Percentiles rank a stretch among this genome's conserved stretches.
These are phyloP conservation scores for Aspergillus phoenicis DNA, from an alignment of 2,329 filamentous ascomycete species.

Conservation along the genomic window DNA sequence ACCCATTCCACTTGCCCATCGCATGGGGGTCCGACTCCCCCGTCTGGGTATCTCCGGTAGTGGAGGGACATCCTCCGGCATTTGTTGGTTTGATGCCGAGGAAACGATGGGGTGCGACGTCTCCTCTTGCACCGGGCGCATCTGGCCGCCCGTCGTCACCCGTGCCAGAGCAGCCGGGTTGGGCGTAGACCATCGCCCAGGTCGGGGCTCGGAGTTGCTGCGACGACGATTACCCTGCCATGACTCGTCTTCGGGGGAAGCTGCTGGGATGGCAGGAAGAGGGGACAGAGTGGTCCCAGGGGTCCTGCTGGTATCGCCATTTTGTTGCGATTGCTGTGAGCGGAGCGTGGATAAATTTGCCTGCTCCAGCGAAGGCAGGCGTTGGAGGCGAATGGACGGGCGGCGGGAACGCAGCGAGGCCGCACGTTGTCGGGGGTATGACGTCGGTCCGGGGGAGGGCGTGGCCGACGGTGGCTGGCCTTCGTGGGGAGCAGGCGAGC, in stretches of 20 bases:
- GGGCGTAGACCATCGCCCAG: conserved; percentile 35
- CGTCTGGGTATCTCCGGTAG: conserved; percentile 22
- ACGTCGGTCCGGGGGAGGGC: conserved; percentile 23
- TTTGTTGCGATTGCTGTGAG: conserved; percentile 11
- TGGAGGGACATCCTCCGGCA: conserved; percentile 19
- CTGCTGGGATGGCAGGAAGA: conserved; percentile 6
- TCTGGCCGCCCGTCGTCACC: conserved; percentile 26
- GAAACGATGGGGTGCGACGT: conserved; percentile 20
- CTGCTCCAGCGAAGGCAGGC: conserved; percentile 21
- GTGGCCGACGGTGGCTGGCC: conserved; percentile 18
- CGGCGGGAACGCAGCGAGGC: conserved; percentile 31
- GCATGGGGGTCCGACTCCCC: conserved; percentile 27
- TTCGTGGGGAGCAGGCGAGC: conserved; percentile 20
- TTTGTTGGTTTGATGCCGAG: conserved; percentile 13
- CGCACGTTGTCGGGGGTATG: conserved; percentile 26
- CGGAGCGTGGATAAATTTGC: not conserved
- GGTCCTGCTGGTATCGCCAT: conserved; percentile 9
- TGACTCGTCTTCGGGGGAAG: conserved; percentile 30
- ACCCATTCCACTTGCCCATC: conserved; percentile 37
- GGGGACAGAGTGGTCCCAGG: not conserved
- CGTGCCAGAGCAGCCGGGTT: conserved; percentile 24
- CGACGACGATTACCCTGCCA: conserved; percentile 38
- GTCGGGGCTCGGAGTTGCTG: conserved; percentile 46
- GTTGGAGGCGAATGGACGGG: conserved; percentile 37
- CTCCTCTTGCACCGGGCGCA: conserved; percentile 41